Base-by-base conservation (phyloP, 2,329 filamentous ascomycete species). In the Colletotrichum coccodes region DNA sequence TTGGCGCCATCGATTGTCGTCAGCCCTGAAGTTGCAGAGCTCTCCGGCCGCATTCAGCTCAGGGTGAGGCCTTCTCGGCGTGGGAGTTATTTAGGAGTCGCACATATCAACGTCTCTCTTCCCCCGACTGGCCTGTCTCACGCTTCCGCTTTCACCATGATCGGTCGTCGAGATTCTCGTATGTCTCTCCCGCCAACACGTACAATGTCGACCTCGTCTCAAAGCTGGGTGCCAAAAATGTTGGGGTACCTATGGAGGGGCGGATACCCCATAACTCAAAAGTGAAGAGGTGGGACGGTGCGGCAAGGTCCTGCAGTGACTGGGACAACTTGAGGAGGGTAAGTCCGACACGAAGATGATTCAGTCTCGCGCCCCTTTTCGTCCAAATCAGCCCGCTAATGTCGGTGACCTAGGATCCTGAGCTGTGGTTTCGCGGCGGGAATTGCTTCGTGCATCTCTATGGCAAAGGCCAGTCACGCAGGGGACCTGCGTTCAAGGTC, bases 401-500 rank as follows among this genome's bases (percentile, higher is more conserved):
- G n/a, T n/a, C 16, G 30, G 26, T 4, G 26, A 18, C 16, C 6
- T 68, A 94, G 92, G 92, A 95, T 72, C 83, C 87, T 3, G 92
- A 94, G 72, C 82, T 95, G 3, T 95, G 90, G 90, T 84, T 86
- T 69, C 82, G 85, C 12, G 80, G 90, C 71, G 92, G 90, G 16
- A 89, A 94, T 75, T 94, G 92, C 73, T 83, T 89, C 18, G 85
- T 95, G 1, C 86, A 94, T 77, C 82, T 95, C 0, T 90, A 93
- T 73, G 86, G 81, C n/a, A 84, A 85, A 71, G 90, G 90, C 44
- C 87, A 89, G 63, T 92, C 91, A 3, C 85, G 84, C 65, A 83
- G 89, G 72, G 90, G 90, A 0, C 90, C 92, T 1, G 89, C 92
- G 1, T 92, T 95, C 76, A 89, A 85, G 70, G 79, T 95, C 1